Base-by-base conservation (phyloP, 352 stramenopile species). In the Pythium oligandrum region DNA sequence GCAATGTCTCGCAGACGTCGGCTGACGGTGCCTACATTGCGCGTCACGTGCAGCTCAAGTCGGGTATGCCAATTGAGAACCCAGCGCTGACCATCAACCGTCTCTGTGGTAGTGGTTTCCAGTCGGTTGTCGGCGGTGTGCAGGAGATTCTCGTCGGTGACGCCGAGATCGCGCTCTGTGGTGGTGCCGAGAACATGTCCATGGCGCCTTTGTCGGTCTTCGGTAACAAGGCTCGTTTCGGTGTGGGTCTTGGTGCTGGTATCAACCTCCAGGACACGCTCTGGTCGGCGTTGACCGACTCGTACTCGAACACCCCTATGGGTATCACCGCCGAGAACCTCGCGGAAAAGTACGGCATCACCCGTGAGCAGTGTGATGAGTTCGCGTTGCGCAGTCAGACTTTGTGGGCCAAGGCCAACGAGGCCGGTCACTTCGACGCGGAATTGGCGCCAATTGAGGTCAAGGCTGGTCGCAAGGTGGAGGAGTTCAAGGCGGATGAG, bases 301-400 rank as follows among this genome's bases (percentile, higher is more conserved):
- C 85, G 53, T 88, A 98, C 73, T 80, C 80, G 40, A 90, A 95
- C 54, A 95, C 90, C 53, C 94, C 96, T 1, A 99, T 99, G 97
- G 97, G 95, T 44, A 91, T 99, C 59, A 99, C 97, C 48, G 96
- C 96, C 34, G 97, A 99, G 63, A 99, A 99, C 75, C 64, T 99
- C n/a, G 96, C 91, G 0, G 90, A 89, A 43, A 88, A 99, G 72
- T 96, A 98, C 75, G 70, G 64, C 46, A 97, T 99, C 68, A 88
- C 85, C 40, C 81, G 95, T 26, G 78, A 98, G 57, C 71, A 98
- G 63, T 98, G 91, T 55, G 97, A 99, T 63, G 86, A 90, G 47
- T 98, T 96, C 58, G 93, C 83, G 9, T 59, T 98, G 48, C 81
- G 90, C n/a, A 97, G 81, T 62, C 97, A 99, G 75, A 86, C 78